Evolutionary conservation across 2,329 filamentous ascomycete species (phyloP).

Genomic region (Orbilia javanica): DNA sequence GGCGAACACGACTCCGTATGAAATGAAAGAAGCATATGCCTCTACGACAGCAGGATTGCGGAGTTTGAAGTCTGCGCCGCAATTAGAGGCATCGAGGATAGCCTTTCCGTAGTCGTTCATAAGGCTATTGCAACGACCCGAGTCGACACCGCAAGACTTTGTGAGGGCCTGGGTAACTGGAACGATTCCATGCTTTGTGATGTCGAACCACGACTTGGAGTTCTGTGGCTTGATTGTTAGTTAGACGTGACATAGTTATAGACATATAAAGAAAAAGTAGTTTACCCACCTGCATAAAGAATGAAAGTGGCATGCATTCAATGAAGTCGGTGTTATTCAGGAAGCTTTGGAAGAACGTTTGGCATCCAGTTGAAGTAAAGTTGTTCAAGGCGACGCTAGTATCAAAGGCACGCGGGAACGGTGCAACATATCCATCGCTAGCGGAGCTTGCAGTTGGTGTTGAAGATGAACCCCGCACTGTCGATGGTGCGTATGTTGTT

Average conservation of each 20-base stretch:
- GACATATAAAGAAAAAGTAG: neutral
- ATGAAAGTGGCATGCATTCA: slow-evolving; percentile 83
- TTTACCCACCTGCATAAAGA: slow-evolving; percentile 79
- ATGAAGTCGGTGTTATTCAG: slow-evolving; percentile 76
- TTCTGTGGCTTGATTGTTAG: slow-evolving; percentile 69
- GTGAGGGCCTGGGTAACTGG: slow-evolving; percentile 83
- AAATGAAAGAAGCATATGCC: slow-evolving; percentile 79
- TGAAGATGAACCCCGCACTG: slow-evolving; percentile 25
- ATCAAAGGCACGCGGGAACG: slow-evolving; percentile 54
- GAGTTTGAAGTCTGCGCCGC: slow-evolving; percentile 76
- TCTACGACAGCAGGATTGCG: slow-evolving; percentile 79
- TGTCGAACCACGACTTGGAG: slow-evolving; percentile 84
- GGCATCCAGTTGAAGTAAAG: slow-evolving; percentile 71
- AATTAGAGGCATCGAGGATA: slow-evolving; percentile 74
- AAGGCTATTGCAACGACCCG: slow-evolving; percentile 74
- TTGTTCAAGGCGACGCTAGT: slow-evolving; percentile 67
- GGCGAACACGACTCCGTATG: slow-evolving; percentile 82
- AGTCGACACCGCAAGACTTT: slow-evolving; percentile 78
- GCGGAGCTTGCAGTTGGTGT: slow-evolving; percentile 17
- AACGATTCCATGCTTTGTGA: slow-evolving; percentile 76
- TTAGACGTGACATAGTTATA: slow-evolving; percentile 7
- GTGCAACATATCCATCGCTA: slow-evolving; percentile 48
- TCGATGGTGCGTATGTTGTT: slow-evolving; percentile 40
- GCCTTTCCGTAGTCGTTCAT: slow-evolving; percentile 76
- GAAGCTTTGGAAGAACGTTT: slow-evolving; percentile 76